These are phyloP conservation scores for Mycena amicta DNA, from an alignment of 768 basidiomycete species.

Conservation along the genomic window DNA sequence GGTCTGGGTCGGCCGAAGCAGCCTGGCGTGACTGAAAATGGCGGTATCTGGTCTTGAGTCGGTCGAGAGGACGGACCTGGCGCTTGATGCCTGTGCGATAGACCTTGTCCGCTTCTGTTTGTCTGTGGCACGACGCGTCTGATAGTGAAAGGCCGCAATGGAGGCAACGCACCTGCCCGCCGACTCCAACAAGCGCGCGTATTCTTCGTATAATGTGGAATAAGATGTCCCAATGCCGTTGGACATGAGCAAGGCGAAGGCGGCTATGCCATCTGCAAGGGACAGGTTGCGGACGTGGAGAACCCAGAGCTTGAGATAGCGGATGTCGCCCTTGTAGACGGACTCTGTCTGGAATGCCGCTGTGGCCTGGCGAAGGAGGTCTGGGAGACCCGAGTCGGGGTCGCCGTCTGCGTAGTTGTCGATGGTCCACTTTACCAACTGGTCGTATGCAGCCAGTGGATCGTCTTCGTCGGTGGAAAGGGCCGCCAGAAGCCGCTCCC, in stretches of 20 bases:
- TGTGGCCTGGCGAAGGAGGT: slow-evolving; percentile 84
- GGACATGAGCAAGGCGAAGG: slow-evolving; percentile 74
- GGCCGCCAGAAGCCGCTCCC: slow-evolving; percentile 33
- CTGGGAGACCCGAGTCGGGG: slow-evolving; percentile 70
- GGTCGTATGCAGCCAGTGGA: slow-evolving; percentile 80
- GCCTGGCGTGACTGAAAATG: slow-evolving; percentile 69
- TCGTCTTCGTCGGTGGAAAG: slow-evolving; percentile 78
- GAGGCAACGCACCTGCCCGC: slow-evolving; percentile 66
- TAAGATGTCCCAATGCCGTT: slow-evolving; percentile 77
- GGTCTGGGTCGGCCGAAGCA: slow-evolving; percentile 36
- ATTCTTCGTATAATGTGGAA: slow-evolving; percentile 88
- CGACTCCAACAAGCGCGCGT: slow-evolving; percentile 76
- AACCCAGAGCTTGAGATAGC: slow-evolving; percentile 92
- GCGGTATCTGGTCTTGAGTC: slow-evolving; percentile 78
- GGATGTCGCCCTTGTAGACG: slow-evolving; percentile 83
- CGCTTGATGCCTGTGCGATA: slow-evolving; percentile 83
- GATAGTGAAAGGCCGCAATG: not conserved
- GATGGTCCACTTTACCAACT: slow-evolving; percentile 89
- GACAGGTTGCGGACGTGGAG: slow-evolving; percentile 83
- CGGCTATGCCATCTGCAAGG: slow-evolving; percentile 63
- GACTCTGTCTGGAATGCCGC: slow-evolving; percentile 79
- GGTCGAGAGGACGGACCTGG: slow-evolving; percentile 78
- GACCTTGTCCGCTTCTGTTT: slow-evolving; percentile 75
- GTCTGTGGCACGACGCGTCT: slow-evolving; percentile 43
- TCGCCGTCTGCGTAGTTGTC: slow-evolving; percentile 76